These are phyloP conservation scores for Eurotiales sp. DNA, from an alignment of 2,329 filamentous ascomycete species.

Conservation along the genomic window DNA sequence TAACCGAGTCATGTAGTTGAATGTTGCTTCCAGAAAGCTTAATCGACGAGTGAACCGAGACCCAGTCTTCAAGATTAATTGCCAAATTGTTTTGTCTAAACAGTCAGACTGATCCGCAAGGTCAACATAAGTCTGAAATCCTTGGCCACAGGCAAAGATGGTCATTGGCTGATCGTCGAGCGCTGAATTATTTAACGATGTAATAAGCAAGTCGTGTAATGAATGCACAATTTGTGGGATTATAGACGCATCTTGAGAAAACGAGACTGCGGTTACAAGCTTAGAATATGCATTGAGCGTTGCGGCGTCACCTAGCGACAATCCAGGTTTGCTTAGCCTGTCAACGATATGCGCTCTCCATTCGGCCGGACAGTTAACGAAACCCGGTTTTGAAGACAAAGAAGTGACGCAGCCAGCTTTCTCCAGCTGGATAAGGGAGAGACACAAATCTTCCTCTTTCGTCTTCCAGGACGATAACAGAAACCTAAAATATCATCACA, in stretches of 20 bases:
- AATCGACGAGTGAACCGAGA: slow-evolving; percentile 62
- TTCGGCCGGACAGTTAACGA: slow-evolving; percentile 36
- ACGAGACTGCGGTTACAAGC: slow-evolving; percentile 57
- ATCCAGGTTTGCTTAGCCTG: slow-evolving; percentile 54
- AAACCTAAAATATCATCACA: slow-evolving; percentile 52
- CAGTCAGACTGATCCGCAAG: slow-evolving; percentile 59
- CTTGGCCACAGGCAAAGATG: slow-evolving; percentile 71
- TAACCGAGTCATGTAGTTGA: slow-evolving; percentile 45
- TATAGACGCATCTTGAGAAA: slow-evolving; percentile 59
- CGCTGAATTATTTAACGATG: slow-evolving; percentile 60
- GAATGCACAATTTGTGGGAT: slow-evolving; percentile 63
- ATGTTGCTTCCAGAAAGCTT: slow-evolving; percentile 63
- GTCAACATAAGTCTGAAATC: slow-evolving; percentile 68
- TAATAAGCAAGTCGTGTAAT: slow-evolving; percentile 62
- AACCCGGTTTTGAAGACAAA: slow-evolving; percentile 37
- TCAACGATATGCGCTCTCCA: slow-evolving; percentile 72
- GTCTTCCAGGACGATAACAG: slow-evolving; percentile 67
- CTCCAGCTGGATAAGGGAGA: slow-evolving; percentile 62
- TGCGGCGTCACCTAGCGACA: slow-evolving; percentile 57
- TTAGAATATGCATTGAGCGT: slow-evolving; percentile 66
- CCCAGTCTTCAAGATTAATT: slow-evolving; percentile 62
- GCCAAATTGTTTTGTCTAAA: slow-evolving; percentile 60
- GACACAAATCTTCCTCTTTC: slow-evolving; percentile 66
- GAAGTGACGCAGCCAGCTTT: slow-evolving; percentile 50
- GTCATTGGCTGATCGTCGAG: slow-evolving; percentile 59